Percentiles rank a stretch among this genome's conserved stretches.
Conservation (phyloP, 352 stramenopile genomes). For the Peronospora farinosa region DNA sequence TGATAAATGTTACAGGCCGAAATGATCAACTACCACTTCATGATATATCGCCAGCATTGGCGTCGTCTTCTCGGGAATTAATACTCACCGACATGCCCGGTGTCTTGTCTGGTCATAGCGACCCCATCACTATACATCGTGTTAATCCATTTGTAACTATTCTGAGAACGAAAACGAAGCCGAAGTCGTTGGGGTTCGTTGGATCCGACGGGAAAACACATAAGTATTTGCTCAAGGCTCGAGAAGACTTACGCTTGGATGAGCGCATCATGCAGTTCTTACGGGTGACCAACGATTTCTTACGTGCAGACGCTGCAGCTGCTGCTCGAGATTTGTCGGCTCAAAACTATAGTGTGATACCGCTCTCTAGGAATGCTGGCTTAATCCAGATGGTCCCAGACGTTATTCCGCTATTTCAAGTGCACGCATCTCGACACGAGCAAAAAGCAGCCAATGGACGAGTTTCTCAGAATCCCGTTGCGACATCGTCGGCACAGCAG, state of each 20-base stretch:
- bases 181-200: constrained; percentile 76
- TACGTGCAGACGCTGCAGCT: constrained; percentile 44
- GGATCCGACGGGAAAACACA: constrained; percentile 67
- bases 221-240: constrained; percentile 81
- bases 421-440: constrained; percentile 56
- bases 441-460: constrained; percentile 9
- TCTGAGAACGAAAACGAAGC: constrained; percentile 79
- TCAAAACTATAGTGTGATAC: constrained; percentile 74
- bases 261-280: constrained; percentile 89
- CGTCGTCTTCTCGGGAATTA: constrained; percentile 34
- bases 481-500: constrained; percentile 12
- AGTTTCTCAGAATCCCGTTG: constrained; percentile 18
- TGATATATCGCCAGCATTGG: constrained; percentile 70
- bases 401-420: constrained; percentile 75
- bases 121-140: constrained; percentile 35
- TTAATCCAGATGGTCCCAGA: constrained; percentile 86
- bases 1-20: constrained; percentile 36
- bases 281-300: constrained; percentile 60
- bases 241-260: constrained; percentile 85
- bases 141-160: constrained; percentile 42
- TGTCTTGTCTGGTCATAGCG: constrained; percentile 16
- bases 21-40: constrained; percentile 49
- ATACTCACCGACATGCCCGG: constrained; percentile 56
- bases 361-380: constrained; percentile 67
- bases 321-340: constrained; percentile 38